Evolutionary conservation across 2,329 filamentous ascomycete genomes (phyloP).

Genomic region (Diplodia mutila): DNA sequence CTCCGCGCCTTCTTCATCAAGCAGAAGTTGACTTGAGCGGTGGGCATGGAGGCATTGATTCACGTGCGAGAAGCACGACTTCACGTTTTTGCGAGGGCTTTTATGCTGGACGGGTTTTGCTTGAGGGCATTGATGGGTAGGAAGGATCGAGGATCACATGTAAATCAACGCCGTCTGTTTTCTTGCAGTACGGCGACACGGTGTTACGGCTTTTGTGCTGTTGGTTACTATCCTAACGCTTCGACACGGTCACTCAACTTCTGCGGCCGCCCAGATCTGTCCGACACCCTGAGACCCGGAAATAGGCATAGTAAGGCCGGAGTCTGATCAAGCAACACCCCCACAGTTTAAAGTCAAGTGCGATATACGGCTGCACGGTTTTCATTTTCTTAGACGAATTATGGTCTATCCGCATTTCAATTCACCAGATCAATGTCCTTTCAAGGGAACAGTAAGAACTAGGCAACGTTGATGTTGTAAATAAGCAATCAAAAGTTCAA

Average conservation of each 20-base stretch:
- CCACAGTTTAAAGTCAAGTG: background rate
- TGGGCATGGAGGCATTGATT: background rate
- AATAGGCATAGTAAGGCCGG: background rate
- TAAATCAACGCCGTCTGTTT: background rate
- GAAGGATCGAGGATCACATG: background rate
- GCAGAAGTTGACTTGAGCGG: slow-evolving; percentile 87
- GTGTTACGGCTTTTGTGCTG: background rate
- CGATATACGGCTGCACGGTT: background rate
- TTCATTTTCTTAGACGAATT: background rate
- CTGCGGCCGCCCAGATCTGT: background rate
- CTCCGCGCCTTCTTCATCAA: slow-evolving; percentile 99
- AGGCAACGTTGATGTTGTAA: background rate
- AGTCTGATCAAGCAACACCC: background rate
- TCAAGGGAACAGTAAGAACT: background rate
- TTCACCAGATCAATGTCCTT: background rate
- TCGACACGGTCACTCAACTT: background rate
- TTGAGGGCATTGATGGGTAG: background rate
- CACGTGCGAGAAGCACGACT: slow-evolving; percentile 13
- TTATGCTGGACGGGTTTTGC: background rate
- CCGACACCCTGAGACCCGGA: background rate
- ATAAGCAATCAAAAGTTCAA: slow-evolving; percentile 17
- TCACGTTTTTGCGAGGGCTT: background rate
- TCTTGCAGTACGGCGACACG: background rate
- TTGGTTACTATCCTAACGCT: background rate
- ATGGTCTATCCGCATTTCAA: background rate